Base-by-base conservation (phyloP, 2,329 filamentous ascomycete species). In the Aspergillus sp. region DNA sequence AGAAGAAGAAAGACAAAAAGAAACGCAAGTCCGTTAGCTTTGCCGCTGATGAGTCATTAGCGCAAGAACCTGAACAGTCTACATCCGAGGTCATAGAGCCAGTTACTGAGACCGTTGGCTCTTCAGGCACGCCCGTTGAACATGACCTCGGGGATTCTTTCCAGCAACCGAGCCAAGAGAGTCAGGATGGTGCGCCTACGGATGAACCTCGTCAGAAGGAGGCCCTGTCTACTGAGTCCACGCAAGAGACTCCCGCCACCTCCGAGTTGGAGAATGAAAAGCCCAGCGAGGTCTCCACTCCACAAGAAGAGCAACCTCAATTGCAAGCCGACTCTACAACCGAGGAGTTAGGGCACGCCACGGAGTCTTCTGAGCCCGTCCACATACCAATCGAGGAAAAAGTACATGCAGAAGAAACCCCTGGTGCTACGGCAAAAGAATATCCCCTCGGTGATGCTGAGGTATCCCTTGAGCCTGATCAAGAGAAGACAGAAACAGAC, bases 1-100 rank as follows among this genome's bases (percentile, higher is more conserved):
- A 72, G 58, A 80, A 77, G 64, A 79, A 80, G 69, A 81, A 79
- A 62, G 71, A 68, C 49, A 72, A 70, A 58, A 71, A 72, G 55
- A 70, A 67, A 32, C 59, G 61, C 47, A 57, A 67, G 59, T 62
- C 61, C 14, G 52, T 57, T 56, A 58, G 58, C 16, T n/a, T 57
- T 18, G 60, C 54, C 9, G 52, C 56, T 16, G 47, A 24, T 3
- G 45, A 56, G 51, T 45, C 54, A 3, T n/a, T 39, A 14, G 22
- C 32, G 11, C 20, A 55, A 26, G 50, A 20, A 16, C 39, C 29
- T 11, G 51, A 53, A 9, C 32, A 47, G 10, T 24, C 36, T 7
- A 42, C 45, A 47, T 16, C 16, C 45, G 45, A 47, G 16, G 5
- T 4, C 10, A 24, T 7, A 24, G 20, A 47, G 14, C 36, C 36